phyloP scores from a whole-genome alignment of 2,329 filamentous ascomycete species.

The Fusarium luffae region DNA sequence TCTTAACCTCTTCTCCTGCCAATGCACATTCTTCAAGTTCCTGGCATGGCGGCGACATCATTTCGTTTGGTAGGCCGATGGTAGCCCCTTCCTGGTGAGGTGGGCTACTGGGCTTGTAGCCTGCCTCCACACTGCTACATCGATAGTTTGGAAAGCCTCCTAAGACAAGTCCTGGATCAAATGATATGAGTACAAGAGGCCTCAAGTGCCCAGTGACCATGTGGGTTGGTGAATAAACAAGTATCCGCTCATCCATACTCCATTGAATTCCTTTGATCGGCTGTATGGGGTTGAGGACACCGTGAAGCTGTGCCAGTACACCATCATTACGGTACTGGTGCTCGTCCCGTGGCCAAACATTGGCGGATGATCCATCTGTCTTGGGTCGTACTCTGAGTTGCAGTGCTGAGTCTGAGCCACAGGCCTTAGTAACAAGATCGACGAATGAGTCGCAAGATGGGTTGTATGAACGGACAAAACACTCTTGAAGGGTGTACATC shows the following conservation, averaged over 20 bases:
- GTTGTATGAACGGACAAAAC: slow-evolving; percentile 66
- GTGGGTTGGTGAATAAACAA: slow-evolving; percentile 55
- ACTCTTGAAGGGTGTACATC: slow-evolving; percentile 64
- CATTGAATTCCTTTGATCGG: slow-evolving; percentile 54
- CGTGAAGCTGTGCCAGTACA: slow-evolving; percentile 43
- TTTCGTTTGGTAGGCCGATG: neutral
- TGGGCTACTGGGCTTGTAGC: neutral
- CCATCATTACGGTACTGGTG: neutral
- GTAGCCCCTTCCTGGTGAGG: neutral
- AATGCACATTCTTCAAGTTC: neutral
- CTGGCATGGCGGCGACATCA: neutral
- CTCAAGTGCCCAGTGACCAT: slow-evolving; percentile 22
- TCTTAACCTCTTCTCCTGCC: neutral
- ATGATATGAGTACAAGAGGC: slow-evolving; percentile 45
- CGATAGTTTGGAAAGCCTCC: slow-evolving; percentile 30
- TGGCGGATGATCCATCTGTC: slow-evolving; percentile 1
- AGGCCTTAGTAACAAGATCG: slow-evolving; percentile 61
- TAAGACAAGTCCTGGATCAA: slow-evolving; percentile 46
- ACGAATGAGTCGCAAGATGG: slow-evolving; percentile 64
- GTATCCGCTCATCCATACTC: slow-evolving; percentile 58
- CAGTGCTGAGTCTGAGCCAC: slow-evolving; percentile 51
- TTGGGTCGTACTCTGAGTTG: slow-evolving; percentile 54
- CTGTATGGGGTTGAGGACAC: slow-evolving; percentile 51
- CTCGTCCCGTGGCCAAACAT: slow-evolving; percentile 42
- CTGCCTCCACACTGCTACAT: neutral